Evolutionary conservation across 495 filamentous ascomycete species (phyloP), one percentile per base, ranked within the genome.

Genomic region (Tuber calosporum): DNA sequence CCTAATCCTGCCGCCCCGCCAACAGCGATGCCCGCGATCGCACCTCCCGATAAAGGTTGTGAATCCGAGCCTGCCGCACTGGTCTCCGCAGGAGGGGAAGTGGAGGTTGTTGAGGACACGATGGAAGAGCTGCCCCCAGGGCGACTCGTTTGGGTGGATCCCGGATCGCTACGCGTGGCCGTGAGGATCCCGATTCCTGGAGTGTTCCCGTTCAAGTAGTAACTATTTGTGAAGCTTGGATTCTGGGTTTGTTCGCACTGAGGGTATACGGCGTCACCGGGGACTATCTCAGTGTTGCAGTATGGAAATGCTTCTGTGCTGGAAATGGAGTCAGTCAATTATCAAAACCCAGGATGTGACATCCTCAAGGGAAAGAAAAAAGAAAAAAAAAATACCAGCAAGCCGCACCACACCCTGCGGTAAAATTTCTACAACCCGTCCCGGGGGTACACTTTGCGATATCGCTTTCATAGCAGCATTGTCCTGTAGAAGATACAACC

Each of bases 191-290:
- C 53, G 3, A 62, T 62, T 62, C 11, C 11, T 34, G 53, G 53
- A 17, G 53, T 62, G 53, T 62, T 62, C 15, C 53, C 53, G 53
- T 62, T 62, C 53, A 62, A 62, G 53, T 62, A 62, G 53, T 62
- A 62, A 34, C 53, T 62, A 5, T 62, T 62, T 34, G 53, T 62
- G 53, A 34, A 62, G 53, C 13, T 62, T 7, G 53, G 53, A 34
- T 62, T 62, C 26, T 15, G 11, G 53, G 26, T 62, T n/a, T 62
- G 26, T 34, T 62, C 53, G 26, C 53, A 62, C 7, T 19, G 53
- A 62, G 53, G 53, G 13, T 62, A 62, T 34, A 62, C 26, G 26
- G 53, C 53, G 53, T 62, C 53, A 26, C 7, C 7, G 53, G 53
- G 53, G 13, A 62, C 53, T 17, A 62, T 4, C 34, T 62, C 53